Base-by-base conservation (phyloP, 768 basidiomycete species). In the Rhizopogon roseolus region DNA sequence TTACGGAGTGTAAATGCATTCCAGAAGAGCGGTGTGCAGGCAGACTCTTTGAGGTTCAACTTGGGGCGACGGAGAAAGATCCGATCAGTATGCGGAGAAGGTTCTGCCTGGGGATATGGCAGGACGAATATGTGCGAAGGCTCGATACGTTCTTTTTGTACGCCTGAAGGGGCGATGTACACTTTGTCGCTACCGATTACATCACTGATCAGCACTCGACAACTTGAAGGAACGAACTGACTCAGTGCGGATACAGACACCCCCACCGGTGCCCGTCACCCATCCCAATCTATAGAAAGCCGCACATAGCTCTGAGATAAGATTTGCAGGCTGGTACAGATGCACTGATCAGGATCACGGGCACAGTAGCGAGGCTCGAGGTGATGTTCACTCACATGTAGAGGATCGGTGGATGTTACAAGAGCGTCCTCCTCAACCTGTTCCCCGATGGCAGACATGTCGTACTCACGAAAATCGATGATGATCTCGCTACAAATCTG, bases 1-100 rank as follows among this genome's bases (percentile, higher is more conserved):
- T 79, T 73, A 19, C 90, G 77, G 58, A 89, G 70, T 32, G 86
- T 85, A 64, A 93, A 95, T 2, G 92, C 90, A 63, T 92, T 93
- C 90, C 90, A 94, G 74, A 95, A 95, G 14, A 93, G 74, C 11
- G 93, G 93, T 0, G 92, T 93, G 66, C 93, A 94, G 0, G 88
- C 88, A 1, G 87, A 90, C 62, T 94, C 90, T 62, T 90, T 93
- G 55, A 94, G 76, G 54, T 83, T 80, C 56, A 75, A 66, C 10
- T 75, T 73, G 9, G 93, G 91, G 27, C 85, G 82, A 49, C 92
- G 81, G 49, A 94, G 80, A 68, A 93, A 92, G 51, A 85, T 74
- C 50, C 91, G 80, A 64, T 89, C 85, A 9, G 81, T 75, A 57
- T 85, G 79, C 1, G 82, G 84, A 37, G 83, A 79, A 2, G 81